Percentiles rank a stretch among this genome's conserved stretches.
Conservation (phyloP, 176 grass and related monocot species). For the Thinopyrum elongatum region DNA sequence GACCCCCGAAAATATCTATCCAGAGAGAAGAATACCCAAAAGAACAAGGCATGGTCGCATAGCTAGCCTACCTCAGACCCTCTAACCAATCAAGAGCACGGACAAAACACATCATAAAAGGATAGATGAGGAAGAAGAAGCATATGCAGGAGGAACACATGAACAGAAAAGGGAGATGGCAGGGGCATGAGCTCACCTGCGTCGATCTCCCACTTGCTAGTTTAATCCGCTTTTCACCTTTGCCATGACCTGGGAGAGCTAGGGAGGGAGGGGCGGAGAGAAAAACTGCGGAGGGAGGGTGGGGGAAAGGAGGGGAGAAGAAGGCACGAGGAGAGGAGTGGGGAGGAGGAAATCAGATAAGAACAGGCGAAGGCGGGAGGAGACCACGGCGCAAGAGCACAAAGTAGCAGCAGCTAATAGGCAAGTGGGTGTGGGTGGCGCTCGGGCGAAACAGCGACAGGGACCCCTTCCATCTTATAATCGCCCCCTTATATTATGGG, state of each 20-base stretch:
- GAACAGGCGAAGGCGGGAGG: constrained; percentile 17
- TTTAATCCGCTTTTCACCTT: constrained; percentile 31
- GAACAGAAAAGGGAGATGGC: not conserved
- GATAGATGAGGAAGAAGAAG: constrained; percentile 1
- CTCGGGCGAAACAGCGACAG: constrained; percentile 36
- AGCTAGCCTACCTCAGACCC: not conserved
- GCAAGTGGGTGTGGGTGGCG: constrained; percentile 25
- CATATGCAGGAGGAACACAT: not conserved
- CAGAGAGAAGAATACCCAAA: not conserved
- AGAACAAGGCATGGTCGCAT: not conserved
- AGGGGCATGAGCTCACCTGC: constrained; percentile 44
- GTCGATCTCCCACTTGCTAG: constrained; percentile 30
- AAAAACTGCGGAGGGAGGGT: not conserved
- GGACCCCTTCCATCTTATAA: constrained; percentile 16
- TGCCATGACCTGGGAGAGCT: constrained; percentile 44
- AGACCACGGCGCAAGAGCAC: constrained; percentile 3
- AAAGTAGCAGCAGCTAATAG: not conserved
- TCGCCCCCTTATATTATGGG: not conserved
- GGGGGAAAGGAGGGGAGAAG: not conserved
- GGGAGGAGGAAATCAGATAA: constrained; percentile 31
- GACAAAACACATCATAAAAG: not conserved
- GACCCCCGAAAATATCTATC: not conserved
- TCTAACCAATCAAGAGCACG: not conserved
- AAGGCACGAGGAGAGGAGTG: not conserved
- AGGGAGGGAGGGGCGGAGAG: not conserved